Evolutionary conservation across 106 monocot species (phyloP).

Genomic region (Apostasia ramifera): DNA sequence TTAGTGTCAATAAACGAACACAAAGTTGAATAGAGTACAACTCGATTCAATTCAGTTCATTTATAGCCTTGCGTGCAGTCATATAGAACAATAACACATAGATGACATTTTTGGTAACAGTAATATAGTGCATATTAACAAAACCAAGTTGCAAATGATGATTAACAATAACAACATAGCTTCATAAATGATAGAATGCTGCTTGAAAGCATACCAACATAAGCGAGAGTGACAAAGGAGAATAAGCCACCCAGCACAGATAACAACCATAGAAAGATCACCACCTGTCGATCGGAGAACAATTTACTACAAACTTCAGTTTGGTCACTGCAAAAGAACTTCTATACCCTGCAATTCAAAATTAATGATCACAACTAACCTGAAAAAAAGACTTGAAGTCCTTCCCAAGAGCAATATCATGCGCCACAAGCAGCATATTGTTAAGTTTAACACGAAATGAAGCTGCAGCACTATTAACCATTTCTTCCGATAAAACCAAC

Average conservation of each 20-base stretch:
- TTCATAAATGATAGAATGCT: too few relatives aligned
- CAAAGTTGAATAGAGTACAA: too few relatives aligned
- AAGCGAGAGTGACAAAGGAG: conserved; percentile 82
- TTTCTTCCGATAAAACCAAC: conserved; percentile 90
- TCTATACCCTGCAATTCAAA: not conserved
- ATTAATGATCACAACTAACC: conserved; percentile 27
- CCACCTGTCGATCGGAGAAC: conserved; percentile 30
- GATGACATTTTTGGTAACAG: too few relatives aligned
- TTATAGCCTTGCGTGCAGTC: too few relatives aligned
- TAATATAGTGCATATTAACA: too few relatives aligned
- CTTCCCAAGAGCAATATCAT: conserved; percentile 92
- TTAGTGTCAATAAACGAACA: too few relatives aligned
- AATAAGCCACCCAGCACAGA: conserved; percentile 77
- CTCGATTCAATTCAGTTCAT: too few relatives aligned
- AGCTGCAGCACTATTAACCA: conserved; percentile 91
- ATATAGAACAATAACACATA: too few relatives aligned
- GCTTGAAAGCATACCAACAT: conserved; percentile 48
- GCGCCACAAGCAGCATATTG: conserved; percentile 83
- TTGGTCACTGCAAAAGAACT: not conserved
- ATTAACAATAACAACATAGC: too few relatives aligned
- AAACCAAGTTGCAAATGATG: too few relatives aligned
- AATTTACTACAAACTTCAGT: not conserved
- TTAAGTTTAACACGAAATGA: conserved; percentile 89
- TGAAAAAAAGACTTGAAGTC: conserved; percentile 84
- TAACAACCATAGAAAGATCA: conserved; percentile 78